These are phyloP conservation scores for Colletotrichum simmondsii DNA, from an alignment of 2,329 filamentous ascomycete genomes.

Conservation along the genomic window DNA sequence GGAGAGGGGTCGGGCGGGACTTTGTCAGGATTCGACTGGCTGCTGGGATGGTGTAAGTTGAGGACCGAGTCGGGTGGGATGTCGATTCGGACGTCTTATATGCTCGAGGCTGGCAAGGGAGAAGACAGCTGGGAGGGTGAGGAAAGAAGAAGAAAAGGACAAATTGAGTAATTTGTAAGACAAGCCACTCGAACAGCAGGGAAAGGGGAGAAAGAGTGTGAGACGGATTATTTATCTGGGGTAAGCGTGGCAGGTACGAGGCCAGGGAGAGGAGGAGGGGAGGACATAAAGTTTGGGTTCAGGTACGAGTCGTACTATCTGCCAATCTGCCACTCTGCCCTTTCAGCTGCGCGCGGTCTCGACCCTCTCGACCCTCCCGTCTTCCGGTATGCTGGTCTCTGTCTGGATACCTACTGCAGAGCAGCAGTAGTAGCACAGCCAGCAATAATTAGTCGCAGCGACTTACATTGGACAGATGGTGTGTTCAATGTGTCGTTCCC, in stretches of 20 bases:
- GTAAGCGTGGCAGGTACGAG: slow-evolving; percentile 29
- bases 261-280: slow-evolving; percentile 19
- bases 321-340: background rate
- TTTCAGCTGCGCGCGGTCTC: background rate
- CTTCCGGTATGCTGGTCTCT: background rate
- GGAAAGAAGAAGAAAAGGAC: slow-evolving; percentile 9
- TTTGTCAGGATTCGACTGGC: background rate
- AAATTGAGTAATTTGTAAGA: slow-evolving; percentile 31
- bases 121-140: background rate
- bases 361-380: background rate
- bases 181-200: background rate
- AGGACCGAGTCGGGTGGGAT: background rate
- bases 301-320: slow-evolving; percentile 33
- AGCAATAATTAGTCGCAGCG: background rate
- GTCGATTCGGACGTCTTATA: slow-evolving; percentile 18
- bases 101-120: slow-evolving; percentile 21
- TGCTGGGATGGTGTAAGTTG: slow-evolving; percentile 16
- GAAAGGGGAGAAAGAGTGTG: slow-evolving; percentile 4
- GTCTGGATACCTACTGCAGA: background rate
- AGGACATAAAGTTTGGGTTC: slow-evolving; percentile 18
- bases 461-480: slow-evolving; percentile 12
- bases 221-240: slow-evolving; percentile 33
- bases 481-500: slow-evolving; percentile 17
- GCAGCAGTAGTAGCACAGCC: background rate
- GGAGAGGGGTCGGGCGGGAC: slow-evolving; percentile 2